A percentile compares a stretch with the other conserved stretches of the same genome.
phyloP scores from a whole-genome alignment of 345 rosid species.

The Cochlearia excelsa region DNA sequence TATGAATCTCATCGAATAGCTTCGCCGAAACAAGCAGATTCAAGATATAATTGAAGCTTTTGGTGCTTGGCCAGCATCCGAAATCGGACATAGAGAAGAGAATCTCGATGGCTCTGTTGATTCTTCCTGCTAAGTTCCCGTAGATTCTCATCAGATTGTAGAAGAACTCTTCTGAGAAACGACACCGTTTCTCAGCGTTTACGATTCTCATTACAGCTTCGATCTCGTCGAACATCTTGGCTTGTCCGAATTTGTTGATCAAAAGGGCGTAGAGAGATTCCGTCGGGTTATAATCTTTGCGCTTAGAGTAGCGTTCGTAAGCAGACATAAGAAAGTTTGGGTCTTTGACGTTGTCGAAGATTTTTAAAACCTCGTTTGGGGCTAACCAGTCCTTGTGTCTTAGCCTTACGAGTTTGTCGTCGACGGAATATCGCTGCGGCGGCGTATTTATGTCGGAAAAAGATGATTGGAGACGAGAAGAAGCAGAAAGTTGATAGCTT shows the following conservation, averaged over 20 bases:
- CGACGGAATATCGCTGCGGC: conserved; percentile 16
- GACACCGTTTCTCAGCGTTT: conserved; percentile 44
- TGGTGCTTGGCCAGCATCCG: conserved; percentile 68
- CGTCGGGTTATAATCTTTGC: conserved; percentile 77
- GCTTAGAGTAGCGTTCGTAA: conserved; percentile 53
- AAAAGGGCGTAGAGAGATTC: conserved; percentile 59
- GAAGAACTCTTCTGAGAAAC: conserved; percentile 72
- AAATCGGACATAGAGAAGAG: conserved; percentile 65
- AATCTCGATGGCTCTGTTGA: conserved; percentile 57
- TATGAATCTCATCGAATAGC: conserved; percentile 56
- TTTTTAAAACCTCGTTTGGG: conserved; percentile 56
- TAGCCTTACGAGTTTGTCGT: conserved; percentile 41
- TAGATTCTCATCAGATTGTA: conserved; percentile 63
- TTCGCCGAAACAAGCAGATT: conserved; percentile 70
- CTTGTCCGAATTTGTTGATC: conserved; percentile 54
- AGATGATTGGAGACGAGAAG: conserved; percentile 23
- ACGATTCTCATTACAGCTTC: conserved; percentile 52
- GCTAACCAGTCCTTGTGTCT: conserved; percentile 85
- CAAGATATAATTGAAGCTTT: conserved; percentile 66
- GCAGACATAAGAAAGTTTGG: conserved; percentile 47
- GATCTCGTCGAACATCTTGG: conserved; percentile 63
- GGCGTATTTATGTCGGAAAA: conserved; percentile 12
- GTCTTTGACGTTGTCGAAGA: conserved; percentile 52
- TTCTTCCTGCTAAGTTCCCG: conserved; percentile 63
- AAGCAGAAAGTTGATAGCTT: conserved; percentile 6